Conservation (phyloP, 352 stramenopile genomes). For the Pythium rhizo-oryzae region DNA sequence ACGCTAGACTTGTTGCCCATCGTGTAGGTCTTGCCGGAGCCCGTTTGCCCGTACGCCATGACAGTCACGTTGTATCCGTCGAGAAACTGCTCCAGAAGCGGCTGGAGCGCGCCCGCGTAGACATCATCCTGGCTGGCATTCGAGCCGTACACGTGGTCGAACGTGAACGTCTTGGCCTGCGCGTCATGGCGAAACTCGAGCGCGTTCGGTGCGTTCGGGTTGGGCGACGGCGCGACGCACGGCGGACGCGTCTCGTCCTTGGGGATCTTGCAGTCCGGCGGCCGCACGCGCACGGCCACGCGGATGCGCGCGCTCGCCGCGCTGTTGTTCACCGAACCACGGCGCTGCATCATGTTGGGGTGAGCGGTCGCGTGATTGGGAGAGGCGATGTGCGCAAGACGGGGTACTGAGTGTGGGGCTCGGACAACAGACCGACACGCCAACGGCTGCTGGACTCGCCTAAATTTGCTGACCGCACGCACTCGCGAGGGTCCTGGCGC, state of each 20-base stretch:
- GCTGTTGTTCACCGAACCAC: slow-evolving; percentile 17
- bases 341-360: slow-evolving; percentile 26
- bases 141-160: slow-evolving; percentile 63
- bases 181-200: slow-evolving; percentile 46
- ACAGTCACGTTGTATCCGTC: slow-evolving; percentile 67
- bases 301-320: slow-evolving; percentile 41
- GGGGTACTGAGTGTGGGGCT: neutral
- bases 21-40: slow-evolving; percentile 60
- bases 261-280: slow-evolving; percentile 33
- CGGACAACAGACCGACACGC: neutral
- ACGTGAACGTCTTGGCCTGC: slow-evolving; percentile 54
- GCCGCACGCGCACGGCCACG: slow-evolving; percentile 70
- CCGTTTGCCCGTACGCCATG: slow-evolving; percentile 62
- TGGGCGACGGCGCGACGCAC: slow-evolving; percentile 20
- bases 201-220: slow-evolving; percentile 14
- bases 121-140: slow-evolving; percentile 48
- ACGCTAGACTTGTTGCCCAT: slow-evolving; percentile 45
- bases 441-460: neutral
- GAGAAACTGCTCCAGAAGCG: slow-evolving; percentile 48
- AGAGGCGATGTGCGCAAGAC: neutral
- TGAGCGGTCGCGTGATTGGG: neutral
- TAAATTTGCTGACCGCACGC: neutral
- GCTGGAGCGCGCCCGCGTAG: slow-evolving; percentile 43
- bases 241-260: slow-evolving; percentile 25
- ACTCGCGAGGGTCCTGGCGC: neutral